Conservation (phyloP, 129 eudicot species). For the Deinandra increscens region DNA sequence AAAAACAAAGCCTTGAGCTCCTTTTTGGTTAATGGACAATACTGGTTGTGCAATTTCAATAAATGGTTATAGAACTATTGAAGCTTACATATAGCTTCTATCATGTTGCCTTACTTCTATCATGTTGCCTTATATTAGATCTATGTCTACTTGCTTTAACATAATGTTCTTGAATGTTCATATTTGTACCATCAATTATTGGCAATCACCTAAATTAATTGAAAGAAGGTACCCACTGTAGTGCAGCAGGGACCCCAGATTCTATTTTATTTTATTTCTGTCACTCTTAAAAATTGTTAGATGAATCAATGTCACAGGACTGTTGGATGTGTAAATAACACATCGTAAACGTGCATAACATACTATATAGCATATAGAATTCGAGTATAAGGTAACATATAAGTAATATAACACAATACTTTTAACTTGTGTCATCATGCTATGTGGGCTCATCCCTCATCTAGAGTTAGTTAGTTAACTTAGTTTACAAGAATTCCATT, state of each 20-base stretch:
- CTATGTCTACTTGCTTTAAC: neutral
- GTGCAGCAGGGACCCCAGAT: neutral
- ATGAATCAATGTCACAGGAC: neutral
- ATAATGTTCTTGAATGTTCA: neutral
- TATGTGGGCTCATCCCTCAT: neutral
- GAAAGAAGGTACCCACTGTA: neutral
- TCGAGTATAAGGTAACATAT: neutral
- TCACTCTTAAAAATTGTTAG: neutral
- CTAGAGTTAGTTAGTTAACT: neutral
- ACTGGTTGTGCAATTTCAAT: neutral
- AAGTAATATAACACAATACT: neutral
- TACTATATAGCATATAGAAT: neutral
- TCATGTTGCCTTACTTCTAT: conserved; percentile 14
- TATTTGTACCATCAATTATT: neutral
- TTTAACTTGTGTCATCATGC: neutral
- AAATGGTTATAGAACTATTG: conserved; percentile 4
- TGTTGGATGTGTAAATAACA: neutral
- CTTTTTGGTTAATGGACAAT: neutral
- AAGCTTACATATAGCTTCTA: conserved; percentile 18
- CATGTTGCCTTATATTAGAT: neutral
- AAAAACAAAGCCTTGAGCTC: neutral
- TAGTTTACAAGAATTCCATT: neutral
- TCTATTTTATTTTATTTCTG: neutral
- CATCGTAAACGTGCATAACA: too few relatives aligned
- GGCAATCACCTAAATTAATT: neutral